phyloP scores from a whole-genome alignment of 23 red algal genomes.

The Chondrus crispus region DNA sequence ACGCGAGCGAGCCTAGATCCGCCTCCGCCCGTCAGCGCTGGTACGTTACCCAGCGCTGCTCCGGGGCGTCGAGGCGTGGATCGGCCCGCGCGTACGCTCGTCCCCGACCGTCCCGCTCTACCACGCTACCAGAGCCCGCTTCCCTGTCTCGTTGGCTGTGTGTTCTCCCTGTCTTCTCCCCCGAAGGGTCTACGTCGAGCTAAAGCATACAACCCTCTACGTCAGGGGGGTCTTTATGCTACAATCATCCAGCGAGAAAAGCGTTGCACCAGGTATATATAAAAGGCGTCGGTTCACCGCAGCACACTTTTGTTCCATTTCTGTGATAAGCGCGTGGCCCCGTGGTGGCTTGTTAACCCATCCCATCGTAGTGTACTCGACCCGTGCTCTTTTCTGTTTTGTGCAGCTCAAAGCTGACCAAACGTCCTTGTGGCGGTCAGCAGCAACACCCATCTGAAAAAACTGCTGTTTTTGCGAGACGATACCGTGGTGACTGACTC shows the following conservation, averaged over 20 bases:
- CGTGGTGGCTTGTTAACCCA: background rate
- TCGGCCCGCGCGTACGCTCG: too few relatives aligned
- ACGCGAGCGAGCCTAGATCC: too few relatives aligned
- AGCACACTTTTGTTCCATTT: background rate
- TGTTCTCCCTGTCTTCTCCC: too few relatives aligned
- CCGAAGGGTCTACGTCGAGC: too few relatives aligned
- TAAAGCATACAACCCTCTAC: too few relatives aligned
- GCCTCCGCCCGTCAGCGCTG: too few relatives aligned
- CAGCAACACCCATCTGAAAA: background rate
- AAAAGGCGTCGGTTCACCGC: background rate
- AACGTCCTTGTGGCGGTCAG: background rate
- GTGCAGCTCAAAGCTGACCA: background rate
- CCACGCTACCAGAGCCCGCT: too few relatives aligned
- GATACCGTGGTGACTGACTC: background rate
- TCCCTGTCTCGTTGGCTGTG: too few relatives aligned
- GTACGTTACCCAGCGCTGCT: too few relatives aligned
- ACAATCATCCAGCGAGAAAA: background rate
- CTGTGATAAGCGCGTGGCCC: background rate
- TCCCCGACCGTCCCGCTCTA: too few relatives aligned
- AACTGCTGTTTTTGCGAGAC: background rate
- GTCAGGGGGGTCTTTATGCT: too few relatives aligned
- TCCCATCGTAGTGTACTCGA: background rate
- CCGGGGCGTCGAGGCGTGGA: too few relatives aligned
- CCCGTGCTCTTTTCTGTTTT: background rate
- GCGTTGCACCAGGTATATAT: background rate